A percentile compares a stretch with the other conserved stretches of the same genome.
phyloP scores from a whole-genome alignment of 495 filamentous ascomycete species.

The Neurospora sp. region DNA sequence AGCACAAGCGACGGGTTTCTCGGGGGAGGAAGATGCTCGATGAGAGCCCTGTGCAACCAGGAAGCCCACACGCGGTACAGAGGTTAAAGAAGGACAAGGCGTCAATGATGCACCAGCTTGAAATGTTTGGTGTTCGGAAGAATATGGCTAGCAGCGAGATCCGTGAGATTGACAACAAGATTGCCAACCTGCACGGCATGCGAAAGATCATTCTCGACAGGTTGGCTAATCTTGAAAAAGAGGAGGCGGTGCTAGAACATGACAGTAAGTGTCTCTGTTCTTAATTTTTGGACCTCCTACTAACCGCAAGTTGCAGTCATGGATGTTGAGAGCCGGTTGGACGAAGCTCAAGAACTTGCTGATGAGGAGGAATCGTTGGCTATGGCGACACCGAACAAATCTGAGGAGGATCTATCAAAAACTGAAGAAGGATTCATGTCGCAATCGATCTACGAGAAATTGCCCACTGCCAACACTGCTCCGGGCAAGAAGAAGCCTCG shows the following conservation, averaged over 20 bases:
- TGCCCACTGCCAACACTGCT: conserved; percentile 52
- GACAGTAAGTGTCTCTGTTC: conserved; percentile 48
- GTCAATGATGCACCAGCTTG: conserved; percentile 66
- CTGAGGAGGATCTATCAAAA: conserved; percentile 42
- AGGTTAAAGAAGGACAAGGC: conserved; percentile 70
- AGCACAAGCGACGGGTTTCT: conserved; percentile 59
- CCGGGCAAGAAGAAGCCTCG: conserved; percentile 51
- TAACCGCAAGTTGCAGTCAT: conserved; percentile 45
- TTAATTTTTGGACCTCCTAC: not conserved
- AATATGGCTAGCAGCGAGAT: conserved; percentile 98
- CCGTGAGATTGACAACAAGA: conserved; percentile 91
- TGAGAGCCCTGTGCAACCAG: conserved; percentile 37
- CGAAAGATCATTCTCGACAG: conserved; percentile 86
- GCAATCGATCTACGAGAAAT: conserved; percentile 90
- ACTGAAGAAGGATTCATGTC: conserved; percentile 82
- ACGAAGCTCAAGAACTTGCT: conserved; percentile 68
- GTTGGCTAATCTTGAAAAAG: conserved; percentile 80
- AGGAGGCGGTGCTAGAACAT: conserved; percentile 82
- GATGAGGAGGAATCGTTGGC: conserved; percentile 55
- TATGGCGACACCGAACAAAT: conserved; percentile 41
- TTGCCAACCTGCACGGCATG: conserved; percentile 88
- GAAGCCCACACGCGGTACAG: conserved; percentile 49
- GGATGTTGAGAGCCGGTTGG: conserved; percentile 75
- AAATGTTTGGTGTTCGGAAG: conserved; percentile 87
- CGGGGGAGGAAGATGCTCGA: conserved; percentile 65